Evolutionary conservation across 225 moss, liverwort and hornwort genomes (phyloP).

Genomic region (Lunularia cruciata): DNA sequence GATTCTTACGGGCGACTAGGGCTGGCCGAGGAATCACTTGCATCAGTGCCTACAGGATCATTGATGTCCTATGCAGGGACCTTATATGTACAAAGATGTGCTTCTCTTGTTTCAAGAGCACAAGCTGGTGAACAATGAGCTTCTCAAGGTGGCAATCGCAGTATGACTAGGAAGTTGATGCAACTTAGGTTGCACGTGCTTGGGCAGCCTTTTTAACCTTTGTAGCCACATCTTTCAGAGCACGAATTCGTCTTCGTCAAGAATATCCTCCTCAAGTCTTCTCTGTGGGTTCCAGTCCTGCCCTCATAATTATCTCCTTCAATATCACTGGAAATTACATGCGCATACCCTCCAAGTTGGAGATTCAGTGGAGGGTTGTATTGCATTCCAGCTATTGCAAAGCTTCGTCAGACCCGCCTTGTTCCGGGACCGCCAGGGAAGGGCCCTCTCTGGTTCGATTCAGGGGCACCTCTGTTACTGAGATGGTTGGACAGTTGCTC

Average conservation of each 20-base stretch:
- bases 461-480: conserved; percentile 11
- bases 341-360: conserved; percentile 16
- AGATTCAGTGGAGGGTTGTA: conserved; percentile 10
- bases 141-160: conserved; percentile 41
- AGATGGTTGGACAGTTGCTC: conserved; percentile 28
- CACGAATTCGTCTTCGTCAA: conserved; percentile 31
- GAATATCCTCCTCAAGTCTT: conserved; percentile 29
- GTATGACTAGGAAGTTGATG: conserved; percentile 28
- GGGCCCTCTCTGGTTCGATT: conserved; percentile 6
- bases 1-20: conserved; percentile 43
- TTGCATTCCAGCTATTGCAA: conserved; percentile 25
- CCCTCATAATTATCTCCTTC: conserved; percentile 24
- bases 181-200: conserved; percentile 32
- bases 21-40: conserved; percentile 60
- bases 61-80: conserved; percentile 32
- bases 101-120: conserved; percentile 34
- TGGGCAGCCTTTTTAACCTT: conserved; percentile 38
- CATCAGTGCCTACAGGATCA: conserved; percentile 39
- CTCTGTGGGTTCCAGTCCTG: conserved; percentile 24
- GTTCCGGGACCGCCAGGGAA: conserved; percentile 13
- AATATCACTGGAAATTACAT: conserved; percentile 20
- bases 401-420: conserved; percentile 15
- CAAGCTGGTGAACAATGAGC: conserved; percentile 39
- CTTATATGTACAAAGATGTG: conserved; percentile 40
- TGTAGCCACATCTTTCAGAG: conserved; percentile 38